Percentiles rank a stretch among this genome's conserved stretches.
Evolutionary conservation across 1,284 basidiomycete species (phyloP).

Genomic region (Moesziomyces globuligerus): DNA sequence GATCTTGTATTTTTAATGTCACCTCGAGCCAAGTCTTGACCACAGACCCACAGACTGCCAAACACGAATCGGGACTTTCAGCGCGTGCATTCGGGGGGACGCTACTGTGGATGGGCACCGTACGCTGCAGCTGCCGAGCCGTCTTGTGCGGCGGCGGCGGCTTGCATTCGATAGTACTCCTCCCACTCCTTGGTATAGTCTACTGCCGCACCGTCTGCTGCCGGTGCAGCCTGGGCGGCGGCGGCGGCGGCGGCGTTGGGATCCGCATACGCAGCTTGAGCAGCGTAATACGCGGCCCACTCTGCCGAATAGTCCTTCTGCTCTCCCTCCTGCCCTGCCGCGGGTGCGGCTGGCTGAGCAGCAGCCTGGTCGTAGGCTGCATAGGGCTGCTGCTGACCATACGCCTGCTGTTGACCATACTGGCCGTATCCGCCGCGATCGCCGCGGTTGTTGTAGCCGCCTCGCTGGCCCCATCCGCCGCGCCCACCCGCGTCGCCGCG

Average conservation of each 20-base stretch:
- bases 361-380: constrained; percentile 12
- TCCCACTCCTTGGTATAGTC: constrained; percentile 67
- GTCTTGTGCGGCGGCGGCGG: constrained; percentile 39
- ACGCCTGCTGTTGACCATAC: not conserved
- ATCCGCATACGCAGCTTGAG: constrained; percentile 42
- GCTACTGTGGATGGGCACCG: constrained; percentile 5
- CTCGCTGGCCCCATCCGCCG: constrained; percentile 20
- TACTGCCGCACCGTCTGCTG: constrained; percentile 8
- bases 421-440: constrained; percentile 7
- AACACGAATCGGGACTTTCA: not conserved
- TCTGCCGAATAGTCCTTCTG: constrained; percentile 64
- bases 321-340: constrained; percentile 10
- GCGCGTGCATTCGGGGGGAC: not conserved
- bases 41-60: not conserved
- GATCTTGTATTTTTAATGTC: constrained; percentile 2
- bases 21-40: not conserved
- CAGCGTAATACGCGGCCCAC: constrained; percentile 65
- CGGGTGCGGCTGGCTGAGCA: not conserved
- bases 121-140: constrained; percentile 23
- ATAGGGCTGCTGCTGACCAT: constrained; percentile 11
- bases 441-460: constrained; percentile 32
- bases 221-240: constrained; percentile 17
- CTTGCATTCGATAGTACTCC: constrained; percentile 59
- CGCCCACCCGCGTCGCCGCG: constrained; percentile 24
- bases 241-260: constrained; percentile 22